These are phyloP conservation scores for Cinnamomum micranthum DNA, from an alignment of 164 flowering plant species.

Conservation along the genomic window DNA sequence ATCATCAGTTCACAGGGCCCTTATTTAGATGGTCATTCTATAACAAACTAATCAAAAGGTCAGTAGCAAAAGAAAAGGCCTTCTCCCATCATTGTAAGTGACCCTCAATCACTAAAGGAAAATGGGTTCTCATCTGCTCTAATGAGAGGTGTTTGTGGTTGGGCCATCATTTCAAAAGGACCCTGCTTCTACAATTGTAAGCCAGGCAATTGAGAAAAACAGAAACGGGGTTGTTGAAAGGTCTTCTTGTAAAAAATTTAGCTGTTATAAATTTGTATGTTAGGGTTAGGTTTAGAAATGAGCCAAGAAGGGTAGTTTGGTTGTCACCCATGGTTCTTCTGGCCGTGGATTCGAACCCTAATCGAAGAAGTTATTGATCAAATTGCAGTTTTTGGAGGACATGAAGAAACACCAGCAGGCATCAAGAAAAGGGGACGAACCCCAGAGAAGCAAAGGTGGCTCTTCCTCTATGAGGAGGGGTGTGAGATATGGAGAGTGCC, in stretches of 20 bases:
- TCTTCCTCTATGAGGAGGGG: conserved; percentile 27
- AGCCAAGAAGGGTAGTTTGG: not conserved
- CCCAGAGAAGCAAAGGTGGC: conserved; percentile 22
- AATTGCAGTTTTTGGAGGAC: conserved; percentile 5
- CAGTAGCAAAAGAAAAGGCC: too few species aligned
- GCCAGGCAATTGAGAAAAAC: not conserved
- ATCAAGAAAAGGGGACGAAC: conserved; percentile 31
- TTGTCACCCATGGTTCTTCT: conserved; percentile 1
- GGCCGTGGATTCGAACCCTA: not conserved
- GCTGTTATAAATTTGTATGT: conserved; percentile 31
- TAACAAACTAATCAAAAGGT: conserved; percentile 37
- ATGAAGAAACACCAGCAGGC: conserved; percentile 64
- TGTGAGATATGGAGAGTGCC: conserved; percentile 67
- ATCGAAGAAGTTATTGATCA: not conserved
- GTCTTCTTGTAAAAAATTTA: conserved; percentile 4
- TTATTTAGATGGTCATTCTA: conserved; percentile 47
- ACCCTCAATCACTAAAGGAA: conserved; percentile 13
- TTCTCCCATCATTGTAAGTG: conserved; percentile 29
- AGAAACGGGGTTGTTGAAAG: not conserved
- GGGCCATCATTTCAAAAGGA: conserved; percentile 40
- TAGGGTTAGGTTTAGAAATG: conserved; percentile 47
- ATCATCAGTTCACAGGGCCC: conserved; percentile 11
- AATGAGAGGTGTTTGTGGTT: conserved; percentile 30
- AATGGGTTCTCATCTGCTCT: conserved; percentile 9
- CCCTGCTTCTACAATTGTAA: conserved; percentile 10